Base-by-base conservation (phyloP, 2,329 filamentous ascomycete genomes). In the Neonectria magnoliae region DNA sequence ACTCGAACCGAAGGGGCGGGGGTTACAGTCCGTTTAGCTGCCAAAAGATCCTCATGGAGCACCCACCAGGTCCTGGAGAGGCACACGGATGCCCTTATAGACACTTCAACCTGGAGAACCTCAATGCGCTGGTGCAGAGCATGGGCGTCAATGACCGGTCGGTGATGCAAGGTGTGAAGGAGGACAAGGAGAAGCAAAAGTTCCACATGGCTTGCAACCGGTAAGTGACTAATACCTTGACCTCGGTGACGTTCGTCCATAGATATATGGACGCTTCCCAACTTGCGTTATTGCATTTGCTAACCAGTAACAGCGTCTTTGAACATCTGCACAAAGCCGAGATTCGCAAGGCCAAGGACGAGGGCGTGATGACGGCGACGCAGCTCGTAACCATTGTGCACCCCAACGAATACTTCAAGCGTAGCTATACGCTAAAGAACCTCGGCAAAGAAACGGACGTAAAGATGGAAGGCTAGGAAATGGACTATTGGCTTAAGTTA, bases 401-500 rank as follows among this genome's bases (percentile, higher is more conserved):
- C 80, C 96, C 96, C 11, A 99, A 99, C 78, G 94, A 95, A 69
- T 99, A 98, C 80, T 99, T 98, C 80, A 98, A 97, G 85, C 87
- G 95, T 60, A 97, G 94, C 77, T 98, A 93, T 78, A 75, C 97
- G 71, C 82, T 99, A 66, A 97, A 94, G 83, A 93, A 96, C 76
- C 79, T 97, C 27, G 90, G 80, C 55, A 88, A 81, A 22, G 81
- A 81, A 64, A 80, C 82, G 18, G 86, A 89, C 65, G 79, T 86
- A 33, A 85, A 86, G 78, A 89, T 90, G 85, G 84, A 85, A 64
- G 82, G 76, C 68, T 89, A 44, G 80, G 77, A 11, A 20, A 27
- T 10, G 33, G 52, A 22, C 11, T 10, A 25, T 11, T 33, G 50
- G 38, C 31, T n/a, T 48, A 41, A 33, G 27, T 54, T 31, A 51